Evolutionary conservation across 305 asterid species (phyloP), one percentile per base, ranked within the genome.

Genomic region (Coffea humblotiana): DNA sequence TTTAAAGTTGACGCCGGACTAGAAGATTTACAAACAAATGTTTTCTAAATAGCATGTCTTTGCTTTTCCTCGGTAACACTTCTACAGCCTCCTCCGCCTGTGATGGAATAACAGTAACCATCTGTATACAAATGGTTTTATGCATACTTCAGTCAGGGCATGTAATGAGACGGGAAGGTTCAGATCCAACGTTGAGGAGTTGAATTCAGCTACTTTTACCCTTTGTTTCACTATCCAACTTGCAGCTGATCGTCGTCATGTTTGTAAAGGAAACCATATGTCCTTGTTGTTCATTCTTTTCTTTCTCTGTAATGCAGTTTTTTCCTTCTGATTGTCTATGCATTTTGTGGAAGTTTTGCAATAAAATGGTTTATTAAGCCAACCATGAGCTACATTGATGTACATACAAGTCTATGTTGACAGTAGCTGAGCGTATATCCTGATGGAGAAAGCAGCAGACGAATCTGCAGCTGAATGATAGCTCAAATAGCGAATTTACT

Each of bases 21-120:
- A 47, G 89, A 94, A 43, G 98, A 96, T 87, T 88, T 96, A 87
- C 97, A 92, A 66, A 87, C 86, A 81, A 92, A 94, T 78, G 92
- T 96, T 52, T 96, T 94, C 91, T 95, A 76, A 89, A 80, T 78
- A 93, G 90, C 89, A 82, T 19, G 73, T 80, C 70, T 66, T n/a
- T 74, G 37, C 29, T 56, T 77, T 72, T 25, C 54, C 72, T 19
- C 58, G 40, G 70, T 21, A 25, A 27, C 43, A 32, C 23, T 76
- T 6, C 48, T 77, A 45, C 82, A 48, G 37, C 45, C 43, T 47
- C n/a, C 32, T 9, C 27, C 77, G 64, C 56, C 70, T 72, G 23
- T 8, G 23, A 3, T 45, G 51, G 71, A 64, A 43, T 65, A 13
- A 64, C 58, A 35, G 47, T 37, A 18, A 27, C 60, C 48, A 1